Conservation (phyloP, 192 early-diverging fungal species). For the Umbelopsis sp. region DNA sequence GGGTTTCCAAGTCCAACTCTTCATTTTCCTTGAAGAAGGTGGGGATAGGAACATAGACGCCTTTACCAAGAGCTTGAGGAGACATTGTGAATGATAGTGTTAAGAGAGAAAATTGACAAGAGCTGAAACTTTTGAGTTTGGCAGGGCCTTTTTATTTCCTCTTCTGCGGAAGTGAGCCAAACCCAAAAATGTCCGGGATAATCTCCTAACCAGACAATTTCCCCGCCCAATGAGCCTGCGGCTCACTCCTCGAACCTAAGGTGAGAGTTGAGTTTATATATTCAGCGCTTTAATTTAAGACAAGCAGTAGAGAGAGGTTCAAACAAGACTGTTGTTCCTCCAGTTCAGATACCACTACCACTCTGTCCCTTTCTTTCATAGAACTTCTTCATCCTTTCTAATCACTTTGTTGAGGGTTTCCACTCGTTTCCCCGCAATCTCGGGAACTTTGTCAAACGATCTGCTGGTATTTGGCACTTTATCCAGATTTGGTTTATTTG, state of each 20-base stretch:
- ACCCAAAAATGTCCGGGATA: slow-evolving; percentile 17
- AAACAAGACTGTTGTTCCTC: too few relatives aligned
- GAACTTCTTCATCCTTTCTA: neutral
- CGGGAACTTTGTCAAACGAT: neutral
- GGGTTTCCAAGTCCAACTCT: slow-evolving; percentile 37
- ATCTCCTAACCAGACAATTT: slow-evolving; percentile 7
- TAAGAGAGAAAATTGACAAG: neutral
- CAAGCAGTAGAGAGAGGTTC: too few relatives aligned
- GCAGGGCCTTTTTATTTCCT: neutral
- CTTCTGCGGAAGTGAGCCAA: neutral
- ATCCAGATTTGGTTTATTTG: slow-evolving; percentile 1
- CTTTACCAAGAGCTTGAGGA: slow-evolving; percentile 26
- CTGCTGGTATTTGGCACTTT: neutral
- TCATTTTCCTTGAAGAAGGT: slow-evolving; percentile 43
- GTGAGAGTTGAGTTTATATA: neutral
- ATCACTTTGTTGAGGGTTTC: neutral
- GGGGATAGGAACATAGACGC: slow-evolving; percentile 37
- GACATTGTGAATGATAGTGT: slow-evolving; percentile 15
- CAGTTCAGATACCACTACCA: too few relatives aligned
- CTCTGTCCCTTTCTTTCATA: neutral
- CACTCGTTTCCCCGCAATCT: neutral
- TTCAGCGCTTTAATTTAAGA: neutral
- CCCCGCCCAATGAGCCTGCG: neutral
- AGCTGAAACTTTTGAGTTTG: neutral
- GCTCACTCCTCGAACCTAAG: neutral